These are phyloP conservation scores for Stachybotrys chlorohalonatus DNA, from an alignment of 2,329 filamentous ascomycete species.

Conservation along the genomic window DNA sequence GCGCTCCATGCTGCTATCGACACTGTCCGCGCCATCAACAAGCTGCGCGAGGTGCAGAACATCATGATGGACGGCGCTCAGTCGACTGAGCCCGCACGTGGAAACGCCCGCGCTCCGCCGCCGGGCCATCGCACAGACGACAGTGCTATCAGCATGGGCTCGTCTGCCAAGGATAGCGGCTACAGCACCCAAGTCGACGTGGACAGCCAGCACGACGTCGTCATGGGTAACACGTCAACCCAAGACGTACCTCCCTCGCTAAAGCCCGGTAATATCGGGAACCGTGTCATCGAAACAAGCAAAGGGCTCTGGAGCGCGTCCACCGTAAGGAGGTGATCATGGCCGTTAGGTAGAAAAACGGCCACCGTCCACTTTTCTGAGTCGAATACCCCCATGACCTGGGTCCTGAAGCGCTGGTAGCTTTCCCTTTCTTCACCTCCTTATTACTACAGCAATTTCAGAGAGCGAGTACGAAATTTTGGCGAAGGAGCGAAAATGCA, in stretches of 20 bases:
- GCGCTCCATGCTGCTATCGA: conserved; percentile 64
- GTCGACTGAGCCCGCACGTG: conserved; percentile 39
- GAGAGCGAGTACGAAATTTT: background rate
- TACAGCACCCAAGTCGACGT: conserved; percentile 33
- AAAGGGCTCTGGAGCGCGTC: conserved; percentile 50
- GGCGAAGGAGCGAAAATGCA: too few relatives aligned
- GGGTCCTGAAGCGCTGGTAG: background rate
- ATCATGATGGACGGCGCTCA: conserved; percentile 53
- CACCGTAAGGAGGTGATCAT: conserved; percentile 13
- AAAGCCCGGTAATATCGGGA: conserved; percentile 44
- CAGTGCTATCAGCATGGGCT: conserved; percentile 31
- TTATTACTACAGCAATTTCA: background rate
- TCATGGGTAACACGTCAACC: conserved; percentile 36
- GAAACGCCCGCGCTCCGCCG: conserved; percentile 11
- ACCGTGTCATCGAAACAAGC: conserved; percentile 53
- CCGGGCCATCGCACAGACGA: conserved; percentile 30
- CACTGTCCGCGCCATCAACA: conserved; percentile 63
- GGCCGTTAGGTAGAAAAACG: too few relatives aligned
- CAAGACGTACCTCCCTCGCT: conserved; percentile 37
- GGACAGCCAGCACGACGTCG: conserved; percentile 29
- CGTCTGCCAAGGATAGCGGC: conserved; percentile 34
- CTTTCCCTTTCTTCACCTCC: background rate
- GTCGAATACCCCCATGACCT: too few relatives aligned
- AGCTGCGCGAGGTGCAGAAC: conserved; percentile 54
- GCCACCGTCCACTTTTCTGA: too few relatives aligned